A percentile compares a stretch with the other conserved stretches of the same genome.
phyloP scores from a whole-genome alignment of 768 basidiomycete species.

The Lentinula sp. region DNA sequence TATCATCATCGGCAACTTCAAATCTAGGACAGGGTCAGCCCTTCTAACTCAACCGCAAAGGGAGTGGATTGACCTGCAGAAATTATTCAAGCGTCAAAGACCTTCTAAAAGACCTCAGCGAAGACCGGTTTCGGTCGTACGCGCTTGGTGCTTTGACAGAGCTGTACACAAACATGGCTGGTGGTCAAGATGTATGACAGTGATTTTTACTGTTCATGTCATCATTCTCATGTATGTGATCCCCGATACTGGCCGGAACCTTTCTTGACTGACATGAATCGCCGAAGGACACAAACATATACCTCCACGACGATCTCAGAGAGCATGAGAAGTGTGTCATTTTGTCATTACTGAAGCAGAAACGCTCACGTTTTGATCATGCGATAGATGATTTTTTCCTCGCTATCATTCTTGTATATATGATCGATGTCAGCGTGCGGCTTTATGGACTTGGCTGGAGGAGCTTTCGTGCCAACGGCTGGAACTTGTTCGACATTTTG shows the following conservation, averaged over 20 bases:
- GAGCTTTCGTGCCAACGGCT: constrained; percentile 85
- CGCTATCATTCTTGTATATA: constrained; percentile 61
- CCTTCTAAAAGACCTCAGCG: constrained; percentile 77
- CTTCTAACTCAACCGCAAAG: constrained; percentile 81
- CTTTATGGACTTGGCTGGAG: constrained; percentile 77
- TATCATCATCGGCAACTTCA: constrained; percentile 95
- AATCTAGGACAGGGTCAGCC: constrained; percentile 78
- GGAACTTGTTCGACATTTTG: constrained; percentile 88
- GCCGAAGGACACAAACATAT: constrained; percentile 73
- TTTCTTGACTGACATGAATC: background rate
- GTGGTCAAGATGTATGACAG: constrained; percentile 81
- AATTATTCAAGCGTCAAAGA: constrained; percentile 78
- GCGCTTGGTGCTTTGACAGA: constrained; percentile 88
- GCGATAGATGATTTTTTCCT: constrained; percentile 52
- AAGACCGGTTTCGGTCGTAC: constrained; percentile 46
- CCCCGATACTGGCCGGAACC: background rate
- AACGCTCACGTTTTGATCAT: background rate
- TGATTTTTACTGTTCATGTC: constrained; percentile 77
- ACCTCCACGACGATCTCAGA: constrained; percentile 43
- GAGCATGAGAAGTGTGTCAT: constrained; percentile 49
- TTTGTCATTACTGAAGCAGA: background rate
- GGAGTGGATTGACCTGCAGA: constrained; percentile 92
- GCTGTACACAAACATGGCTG: constrained; percentile 90
- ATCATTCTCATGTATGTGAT: constrained; percentile 67
- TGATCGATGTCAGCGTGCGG: constrained; percentile 73